Evolutionary conservation across 2,329 filamentous ascomycete species (phyloP).

Genomic region (Colletotrichum sp.): DNA sequence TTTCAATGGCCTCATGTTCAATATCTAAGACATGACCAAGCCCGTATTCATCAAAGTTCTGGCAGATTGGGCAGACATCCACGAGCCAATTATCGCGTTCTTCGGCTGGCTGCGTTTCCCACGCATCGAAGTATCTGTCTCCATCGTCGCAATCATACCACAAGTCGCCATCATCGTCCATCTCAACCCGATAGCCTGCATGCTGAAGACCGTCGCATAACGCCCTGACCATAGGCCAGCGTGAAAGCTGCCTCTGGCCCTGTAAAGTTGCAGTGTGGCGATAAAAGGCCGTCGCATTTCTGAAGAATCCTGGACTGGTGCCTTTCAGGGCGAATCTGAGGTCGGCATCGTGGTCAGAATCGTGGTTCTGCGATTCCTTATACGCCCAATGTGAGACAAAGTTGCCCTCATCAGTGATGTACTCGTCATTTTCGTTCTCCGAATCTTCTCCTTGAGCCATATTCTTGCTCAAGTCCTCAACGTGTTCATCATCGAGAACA

Average conservation of each 20-base stretch:
- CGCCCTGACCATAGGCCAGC: neutral
- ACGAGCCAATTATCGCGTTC: neutral
- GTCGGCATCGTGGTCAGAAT: no score
- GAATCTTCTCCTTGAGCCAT: no score
- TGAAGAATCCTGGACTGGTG: neutral
- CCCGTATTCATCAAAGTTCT: neutral
- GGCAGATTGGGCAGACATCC: neutral
- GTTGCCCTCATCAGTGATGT: no score
- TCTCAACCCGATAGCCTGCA: conserved; percentile 8
- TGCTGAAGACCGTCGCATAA: conserved; percentile 11
- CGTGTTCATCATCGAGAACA: no score
- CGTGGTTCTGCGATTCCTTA: no score
- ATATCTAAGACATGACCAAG: neutral
- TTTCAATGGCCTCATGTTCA: neutral
- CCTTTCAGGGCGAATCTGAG: no score
- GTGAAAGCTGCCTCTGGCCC: neutral
- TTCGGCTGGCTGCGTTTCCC: neutral
- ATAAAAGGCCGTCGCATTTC: fast-evolving
- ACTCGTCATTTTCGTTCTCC: no score
- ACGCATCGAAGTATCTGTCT: conserved; percentile 17
- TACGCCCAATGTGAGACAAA: no score
- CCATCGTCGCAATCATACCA: conserved; percentile 22
- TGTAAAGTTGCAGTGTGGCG: neutral
- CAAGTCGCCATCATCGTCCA: conserved; percentile 18
- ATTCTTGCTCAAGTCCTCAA: no score